Evolutionary conservation across 139 green algal species (phyloP).

Genomic region (Chlamydomonas sp.): DNA sequence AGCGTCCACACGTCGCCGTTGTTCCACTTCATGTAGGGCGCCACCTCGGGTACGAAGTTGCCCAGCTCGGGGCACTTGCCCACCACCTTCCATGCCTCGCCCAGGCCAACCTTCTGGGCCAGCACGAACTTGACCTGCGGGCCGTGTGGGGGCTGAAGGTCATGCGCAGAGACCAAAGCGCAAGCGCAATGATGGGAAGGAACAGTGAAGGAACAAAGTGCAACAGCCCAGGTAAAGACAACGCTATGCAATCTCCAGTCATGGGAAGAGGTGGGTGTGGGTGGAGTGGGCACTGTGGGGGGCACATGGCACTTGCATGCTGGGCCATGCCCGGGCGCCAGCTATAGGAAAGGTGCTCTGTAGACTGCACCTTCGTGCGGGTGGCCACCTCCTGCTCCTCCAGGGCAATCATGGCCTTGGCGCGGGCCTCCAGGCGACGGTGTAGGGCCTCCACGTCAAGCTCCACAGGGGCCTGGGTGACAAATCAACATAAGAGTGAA

Average conservation of each 20-base stretch:
- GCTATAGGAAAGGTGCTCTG: background rate
- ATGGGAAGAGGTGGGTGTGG: too few relatives aligned
- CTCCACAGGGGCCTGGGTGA: background rate
- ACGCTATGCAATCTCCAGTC: too few relatives aligned
- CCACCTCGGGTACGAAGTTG: constrained; percentile 32
- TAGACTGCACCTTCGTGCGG: constrained; percentile 11
- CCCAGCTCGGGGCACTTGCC: constrained; percentile 36
- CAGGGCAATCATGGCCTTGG: constrained; percentile 44
- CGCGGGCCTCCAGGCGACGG: constrained; percentile 33
- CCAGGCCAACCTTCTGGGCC: constrained; percentile 20
- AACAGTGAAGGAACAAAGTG: background rate
- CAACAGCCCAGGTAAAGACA: too few relatives aligned
- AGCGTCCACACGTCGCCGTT: constrained; percentile 37
- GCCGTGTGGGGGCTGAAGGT: too few relatives aligned
- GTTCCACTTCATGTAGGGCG: constrained; percentile 40
- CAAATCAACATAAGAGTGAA: background rate
- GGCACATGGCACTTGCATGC: background rate
- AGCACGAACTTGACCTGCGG: constrained; percentile 34
- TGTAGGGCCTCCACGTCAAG: constrained; percentile 26
- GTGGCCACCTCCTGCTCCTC: constrained; percentile 33
- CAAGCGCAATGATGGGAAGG: background rate
- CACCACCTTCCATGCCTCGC: constrained; percentile 42
- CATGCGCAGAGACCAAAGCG: background rate
- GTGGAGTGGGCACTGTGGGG: too few relatives aligned
- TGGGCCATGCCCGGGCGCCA: too few relatives aligned